These are phyloP conservation scores for Metschnikowia proteae DNA, from an alignment of 805 yeast species.

Conservation along the genomic window DNA sequence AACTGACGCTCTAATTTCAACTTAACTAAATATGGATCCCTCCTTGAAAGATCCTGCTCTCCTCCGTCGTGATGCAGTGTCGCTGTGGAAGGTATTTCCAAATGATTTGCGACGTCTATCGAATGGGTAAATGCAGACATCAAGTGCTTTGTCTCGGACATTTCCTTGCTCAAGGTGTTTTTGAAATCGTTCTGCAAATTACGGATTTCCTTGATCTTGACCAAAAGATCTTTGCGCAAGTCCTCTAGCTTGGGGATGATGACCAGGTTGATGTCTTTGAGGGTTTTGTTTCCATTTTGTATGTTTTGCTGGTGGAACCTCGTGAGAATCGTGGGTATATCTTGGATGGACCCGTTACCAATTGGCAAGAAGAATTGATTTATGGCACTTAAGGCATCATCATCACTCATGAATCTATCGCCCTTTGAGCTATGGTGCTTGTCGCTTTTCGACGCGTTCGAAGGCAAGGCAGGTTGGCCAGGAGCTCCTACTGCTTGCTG, in stretches of 20 bases:
- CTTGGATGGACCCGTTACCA: slow-evolving; percentile 80
- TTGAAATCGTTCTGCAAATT: slow-evolving; percentile 81
- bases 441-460: slow-evolving; percentile 3
- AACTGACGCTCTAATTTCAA: slow-evolving; percentile 71
- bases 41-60: slow-evolving; percentile 36
- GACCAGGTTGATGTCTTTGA: slow-evolving; percentile 46
- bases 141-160: slow-evolving; percentile 32
- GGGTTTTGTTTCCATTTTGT: slow-evolving; percentile 36
- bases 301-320: slow-evolving; percentile 44
- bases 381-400: slow-evolving; percentile 33
- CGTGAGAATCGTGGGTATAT: slow-evolving; percentile 67
- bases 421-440: slow-evolving; percentile 12
- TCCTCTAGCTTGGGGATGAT: slow-evolving; percentile 55
- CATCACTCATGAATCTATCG: slow-evolving; percentile 17
- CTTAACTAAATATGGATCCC: slow-evolving; percentile 82
- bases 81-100: slow-evolving; percentile 23
- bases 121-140: slow-evolving; percentile 55
- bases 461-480: slow-evolving; percentile 5
- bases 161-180: slow-evolving; percentile 64
- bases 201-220: slow-evolving; percentile 84
- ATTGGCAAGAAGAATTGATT: slow-evolving; percentile 63
- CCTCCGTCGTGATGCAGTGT: slow-evolving; percentile 13
- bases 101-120: slow-evolving; percentile 56
- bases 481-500: slow-evolving; percentile 59
- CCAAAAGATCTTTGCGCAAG: slow-evolving; percentile 64